These are phyloP conservation scores for Juglanconis sp. DNA, from an alignment of 2,329 filamentous ascomycete genomes.

Conservation along the genomic window DNA sequence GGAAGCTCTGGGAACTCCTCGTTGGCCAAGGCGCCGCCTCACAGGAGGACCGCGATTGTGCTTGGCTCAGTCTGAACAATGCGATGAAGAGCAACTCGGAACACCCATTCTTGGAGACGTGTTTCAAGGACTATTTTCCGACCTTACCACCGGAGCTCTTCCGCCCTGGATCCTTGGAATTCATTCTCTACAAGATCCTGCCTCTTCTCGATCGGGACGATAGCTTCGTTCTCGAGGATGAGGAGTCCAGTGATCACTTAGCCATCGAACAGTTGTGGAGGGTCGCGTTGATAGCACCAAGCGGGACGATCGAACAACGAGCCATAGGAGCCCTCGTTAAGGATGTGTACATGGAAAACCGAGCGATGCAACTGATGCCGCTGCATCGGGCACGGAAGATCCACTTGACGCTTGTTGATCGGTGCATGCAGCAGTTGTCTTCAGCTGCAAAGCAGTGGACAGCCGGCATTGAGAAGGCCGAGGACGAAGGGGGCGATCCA, in stretches of 20 bases:
- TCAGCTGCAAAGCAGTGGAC: constrained; percentile 59
- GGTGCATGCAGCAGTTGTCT: constrained; percentile 69
- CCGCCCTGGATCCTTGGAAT: constrained; percentile 59
- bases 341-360: constrained; percentile 65
- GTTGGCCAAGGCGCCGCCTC: constrained; percentile 63
- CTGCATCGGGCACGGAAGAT: constrained; percentile 50
- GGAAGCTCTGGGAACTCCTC: constrained; percentile 68
- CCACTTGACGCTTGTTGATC: constrained; percentile 68
- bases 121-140: constrained; percentile 56
- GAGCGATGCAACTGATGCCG: constrained; percentile 47
- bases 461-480: constrained; percentile 11
- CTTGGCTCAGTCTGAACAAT: constrained; percentile 65
- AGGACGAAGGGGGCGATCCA: constrained; percentile 47
- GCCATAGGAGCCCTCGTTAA: constrained; percentile 69
- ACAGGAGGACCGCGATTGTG: constrained; percentile 58
- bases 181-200: constrained; percentile 53
- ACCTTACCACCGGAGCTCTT: constrained; percentile 55
- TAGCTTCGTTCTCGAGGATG: constrained; percentile 44
- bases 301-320: constrained; percentile 60
- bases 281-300: constrained; percentile 68
- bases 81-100: constrained; percentile 42
- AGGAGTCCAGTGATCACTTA: constrained; percentile 48
- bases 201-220: constrained; percentile 42
- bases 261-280: constrained; percentile 77
- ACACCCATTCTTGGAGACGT: constrained; percentile 54